A percentile compares a stretch with the other conserved stretches of the same genome.
Evolutionary conservation across 768 basidiomycete genomes (phyloP).

Genomic region (Suillus subaureus): DNA sequence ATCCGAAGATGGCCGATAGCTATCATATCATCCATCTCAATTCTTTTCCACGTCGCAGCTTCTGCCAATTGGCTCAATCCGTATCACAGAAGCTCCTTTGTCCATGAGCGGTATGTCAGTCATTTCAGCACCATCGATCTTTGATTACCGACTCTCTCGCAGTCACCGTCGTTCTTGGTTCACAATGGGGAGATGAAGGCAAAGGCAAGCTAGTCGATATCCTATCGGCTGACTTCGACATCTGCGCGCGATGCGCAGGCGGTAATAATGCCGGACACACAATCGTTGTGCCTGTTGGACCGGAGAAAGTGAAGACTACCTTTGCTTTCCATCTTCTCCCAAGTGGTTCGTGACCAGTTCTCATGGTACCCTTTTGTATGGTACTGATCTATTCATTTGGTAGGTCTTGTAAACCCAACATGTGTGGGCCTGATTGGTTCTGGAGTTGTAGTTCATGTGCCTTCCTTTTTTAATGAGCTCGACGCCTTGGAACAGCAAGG

Average conservation of each 20-base stretch:
- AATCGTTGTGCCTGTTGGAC: constrained; percentile 79
- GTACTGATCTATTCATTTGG: constrained; percentile 1
- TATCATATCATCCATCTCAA: constrained; percentile 1
- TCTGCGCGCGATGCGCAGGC: constrained; percentile 96
- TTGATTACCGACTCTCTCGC: constrained; percentile 14
- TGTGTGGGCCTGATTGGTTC: constrained; percentile 89
- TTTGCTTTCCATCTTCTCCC: constrained; percentile 97
- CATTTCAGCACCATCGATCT: constrained; percentile 8
- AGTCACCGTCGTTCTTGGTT: constrained; percentile 79
- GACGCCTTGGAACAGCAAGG: constrained; percentile 86
- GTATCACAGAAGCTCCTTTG: constrained; percentile 1
- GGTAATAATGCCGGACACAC: constrained; percentile 99
- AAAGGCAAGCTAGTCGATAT: constrained; percentile 98
- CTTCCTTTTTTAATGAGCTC: constrained; percentile 92
- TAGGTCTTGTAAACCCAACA: constrained; percentile 83
- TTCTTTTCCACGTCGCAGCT: constrained; percentile 12
- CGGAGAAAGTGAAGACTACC: constrained; percentile 72
- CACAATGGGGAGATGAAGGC: constrained; percentile 94
- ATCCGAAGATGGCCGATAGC: neutral
- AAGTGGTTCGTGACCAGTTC: constrained; percentile 60
- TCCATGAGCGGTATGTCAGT: constrained; percentile 27
- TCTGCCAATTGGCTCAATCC: neutral
- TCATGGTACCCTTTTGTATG: constrained; percentile 4
- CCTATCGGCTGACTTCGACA: constrained; percentile 82
- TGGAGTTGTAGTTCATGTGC: constrained; percentile 95